Percentiles rank a stretch among this genome's conserved stretches.
Evolutionary conservation across 225 moss, liverwort and hornwort species (phyloP).

Genomic region (Pseudoscleropodium purum): DNA sequence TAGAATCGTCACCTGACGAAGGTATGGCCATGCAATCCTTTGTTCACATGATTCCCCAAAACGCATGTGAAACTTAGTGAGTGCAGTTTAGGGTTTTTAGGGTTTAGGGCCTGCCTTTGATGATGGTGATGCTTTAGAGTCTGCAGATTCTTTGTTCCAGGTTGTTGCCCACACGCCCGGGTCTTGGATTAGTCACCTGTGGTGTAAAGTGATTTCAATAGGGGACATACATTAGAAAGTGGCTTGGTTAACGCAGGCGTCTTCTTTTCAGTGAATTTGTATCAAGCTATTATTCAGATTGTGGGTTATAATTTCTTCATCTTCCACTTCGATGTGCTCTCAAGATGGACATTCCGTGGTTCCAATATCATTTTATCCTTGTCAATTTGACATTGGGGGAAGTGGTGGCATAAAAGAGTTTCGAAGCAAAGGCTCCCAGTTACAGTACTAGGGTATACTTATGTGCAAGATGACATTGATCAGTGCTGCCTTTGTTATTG

Average conservation of each 20-base stretch:
- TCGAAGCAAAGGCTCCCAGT: neutral
- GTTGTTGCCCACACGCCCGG: neutral
- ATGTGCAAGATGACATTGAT: neutral
- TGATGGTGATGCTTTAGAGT: constrained; percentile 5
- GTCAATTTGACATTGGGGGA: neutral
- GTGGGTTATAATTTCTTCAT: neutral
- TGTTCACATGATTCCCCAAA: neutral
- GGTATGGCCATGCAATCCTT: neutral
- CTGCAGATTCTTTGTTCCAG: neutral
- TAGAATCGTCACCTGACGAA: constrained; percentile 6
- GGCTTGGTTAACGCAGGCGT: neutral
- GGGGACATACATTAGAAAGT: neutral
- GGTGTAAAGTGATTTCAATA: neutral
- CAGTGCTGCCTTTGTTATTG: neutral
- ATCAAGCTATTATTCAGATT: neutral
- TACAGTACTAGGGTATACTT: neutral
- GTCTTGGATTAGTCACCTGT: neutral
- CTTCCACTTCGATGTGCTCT: neutral
- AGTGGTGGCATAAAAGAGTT: neutral
- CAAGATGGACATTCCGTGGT: neutral
- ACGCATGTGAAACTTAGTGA: neutral
- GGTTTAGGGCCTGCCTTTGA: neutral
- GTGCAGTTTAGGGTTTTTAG: neutral
- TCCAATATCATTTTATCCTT: neutral
- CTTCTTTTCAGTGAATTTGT: neutral